Evolutionary conservation across 139 green algal genomes (phyloP), one percentile per base, ranked within the genome.

Genomic region (Eudorina sp.): DNA sequence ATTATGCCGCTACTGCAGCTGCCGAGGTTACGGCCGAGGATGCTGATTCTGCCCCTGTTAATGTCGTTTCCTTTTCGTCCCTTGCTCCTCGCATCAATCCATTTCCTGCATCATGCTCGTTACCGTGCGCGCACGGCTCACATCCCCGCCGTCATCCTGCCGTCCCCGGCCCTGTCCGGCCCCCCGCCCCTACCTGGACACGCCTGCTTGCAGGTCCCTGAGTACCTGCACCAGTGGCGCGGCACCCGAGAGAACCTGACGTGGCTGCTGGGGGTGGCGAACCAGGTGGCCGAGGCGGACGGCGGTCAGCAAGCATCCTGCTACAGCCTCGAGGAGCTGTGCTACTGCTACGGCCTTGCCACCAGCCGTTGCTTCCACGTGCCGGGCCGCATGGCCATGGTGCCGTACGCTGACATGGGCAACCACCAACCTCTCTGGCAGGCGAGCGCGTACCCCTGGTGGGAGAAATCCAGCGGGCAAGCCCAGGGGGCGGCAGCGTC

Each of bases 361-460:
- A 81, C 45, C 73, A 62, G 45, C 29, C 73, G 73, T 29, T 62
- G 29, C 73, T 81, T 81, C 45, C 73, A 81, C 45, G 27, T 81
- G 73, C 73, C 73, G 45, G 73, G 73, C 43, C 73, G 73, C 29
- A 43, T 43, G 73, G 23, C 36, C 43, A 13, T 83, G 31, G 76
- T 69, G 51, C 46, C 74, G 2, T 66, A 21, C 23, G 74, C 74
- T 2, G 74, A 83, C 46, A 7, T 83, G 31, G 46, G 13, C 11
- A 83, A 83, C 74, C 74, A 83, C 74, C 74, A 83, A 11, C 74
- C 74, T 29, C 46, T 83, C 29, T 83, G 74, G 74, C 74, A 83
- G 74, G 46, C 74, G 11, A 66, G 14, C 45, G 74, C 74, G n/a
- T 83, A 41, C 46, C 74, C 74, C 74, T 83, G 53, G 7, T 77